Conservation (phyloP, 257 asterid genomes). For the Solanum gracilifrons region DNA sequence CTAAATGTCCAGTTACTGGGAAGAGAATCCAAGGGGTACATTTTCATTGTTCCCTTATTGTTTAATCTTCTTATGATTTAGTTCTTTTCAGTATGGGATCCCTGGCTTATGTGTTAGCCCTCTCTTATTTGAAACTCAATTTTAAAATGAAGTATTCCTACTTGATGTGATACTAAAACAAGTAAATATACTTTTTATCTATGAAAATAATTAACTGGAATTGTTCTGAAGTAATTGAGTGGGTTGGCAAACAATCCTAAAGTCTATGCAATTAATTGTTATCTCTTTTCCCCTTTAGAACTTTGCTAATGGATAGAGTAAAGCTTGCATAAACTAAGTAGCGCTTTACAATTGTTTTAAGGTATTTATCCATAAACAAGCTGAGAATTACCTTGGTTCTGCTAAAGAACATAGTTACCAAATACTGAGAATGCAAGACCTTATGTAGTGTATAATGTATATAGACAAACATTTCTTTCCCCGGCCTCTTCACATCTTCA, state of each 20-base stretch:
- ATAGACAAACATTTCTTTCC: not conserved
- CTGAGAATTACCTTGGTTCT: not conserved
- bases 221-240: not conserved
- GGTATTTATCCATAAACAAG: not conserved
- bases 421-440: not conserved
- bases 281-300: not conserved
- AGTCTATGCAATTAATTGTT: not conserved
- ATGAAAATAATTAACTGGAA: not conserved
- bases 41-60: not conserved
- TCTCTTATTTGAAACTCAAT: not conserved
- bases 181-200: not conserved
- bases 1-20: conserved; percentile 79
- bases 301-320: not conserved
- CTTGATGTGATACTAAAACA: not conserved
- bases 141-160: not conserved
- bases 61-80: not conserved
- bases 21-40: conserved; percentile 86
- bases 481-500: not conserved
- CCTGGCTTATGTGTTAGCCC: not conserved
- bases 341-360: not conserved
- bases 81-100: not conserved
- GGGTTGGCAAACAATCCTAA: not conserved
- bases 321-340: not conserved
- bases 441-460: not conserved
- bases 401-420: not conserved